Conservation (phyloP, 164 flowering plant genomes). For the Tetracentron sinense region DNA sequence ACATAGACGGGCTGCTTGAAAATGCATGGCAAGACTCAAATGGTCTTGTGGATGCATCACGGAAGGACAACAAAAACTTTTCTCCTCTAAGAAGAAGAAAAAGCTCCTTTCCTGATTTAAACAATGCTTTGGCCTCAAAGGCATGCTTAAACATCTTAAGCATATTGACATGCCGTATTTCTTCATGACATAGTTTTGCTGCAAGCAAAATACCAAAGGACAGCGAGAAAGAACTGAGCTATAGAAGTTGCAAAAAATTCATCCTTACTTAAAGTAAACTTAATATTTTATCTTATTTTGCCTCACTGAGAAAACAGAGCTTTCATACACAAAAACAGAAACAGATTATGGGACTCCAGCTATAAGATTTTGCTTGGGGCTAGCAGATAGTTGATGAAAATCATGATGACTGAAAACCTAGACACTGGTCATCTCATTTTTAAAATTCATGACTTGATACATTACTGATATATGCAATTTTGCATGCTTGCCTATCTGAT, state of each 20-base stretch:
- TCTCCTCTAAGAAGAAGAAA: slow-evolving; percentile 11
- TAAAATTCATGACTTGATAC: not conserved
- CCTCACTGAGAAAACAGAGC: not conserved
- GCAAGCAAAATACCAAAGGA: slow-evolving; percentile 6
- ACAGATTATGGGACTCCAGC: not conserved
- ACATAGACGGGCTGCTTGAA: not conserved
- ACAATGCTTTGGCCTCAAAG: not conserved
- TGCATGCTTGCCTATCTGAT: not conserved
- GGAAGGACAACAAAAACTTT: slow-evolving; percentile 11
- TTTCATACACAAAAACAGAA: not conserved
- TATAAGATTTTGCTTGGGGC: not conserved
- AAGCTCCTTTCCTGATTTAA: slow-evolving; percentile 23
- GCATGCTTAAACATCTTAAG: slow-evolving; percentile 1
- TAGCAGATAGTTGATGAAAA: not conserved
- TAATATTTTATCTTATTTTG: not conserved
- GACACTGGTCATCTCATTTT: not conserved
- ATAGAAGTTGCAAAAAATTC: not conserved
- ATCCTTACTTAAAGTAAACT: not conserved
- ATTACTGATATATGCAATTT: not conserved
- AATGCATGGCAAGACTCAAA: slow-evolving; percentile 6
- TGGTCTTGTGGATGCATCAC: slow-evolving; percentile 6
- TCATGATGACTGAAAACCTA: not conserved
- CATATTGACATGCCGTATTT: not conserved
- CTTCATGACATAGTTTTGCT: slow-evolving; percentile 6
- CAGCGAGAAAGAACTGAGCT: not conserved